These are phyloP conservation scores for Boletus sp. DNA, from an alignment of 768 basidiomycete species.

Conservation along the genomic window DNA sequence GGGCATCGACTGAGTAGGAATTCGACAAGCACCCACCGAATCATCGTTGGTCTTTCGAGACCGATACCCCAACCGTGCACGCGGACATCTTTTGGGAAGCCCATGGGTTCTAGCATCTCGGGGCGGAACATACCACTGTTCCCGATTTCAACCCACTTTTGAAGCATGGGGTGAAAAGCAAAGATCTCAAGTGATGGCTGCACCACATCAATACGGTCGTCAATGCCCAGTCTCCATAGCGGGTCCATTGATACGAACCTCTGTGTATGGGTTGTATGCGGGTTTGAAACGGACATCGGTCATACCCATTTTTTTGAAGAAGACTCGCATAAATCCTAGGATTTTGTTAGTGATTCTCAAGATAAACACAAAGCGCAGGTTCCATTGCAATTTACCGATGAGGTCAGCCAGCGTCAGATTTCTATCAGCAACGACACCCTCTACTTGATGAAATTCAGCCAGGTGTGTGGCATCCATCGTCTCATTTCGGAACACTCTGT, in stretches of 20 bases:
- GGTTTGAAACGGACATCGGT: conserved; percentile 95
- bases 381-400: conserved; percentile 59
- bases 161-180: conserved; percentile 91
- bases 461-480: conserved; percentile 98
- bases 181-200: conserved; percentile 97
- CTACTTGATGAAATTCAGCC: conserved; percentile 99
- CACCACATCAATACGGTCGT: conserved; percentile 6
- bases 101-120: conserved; percentile 99
- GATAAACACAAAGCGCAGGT: not conserved
- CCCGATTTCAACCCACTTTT: conserved; percentile 97
- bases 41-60: conserved; percentile 97
- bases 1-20: not conserved
- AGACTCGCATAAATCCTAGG: conserved; percentile 95
- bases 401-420: conserved; percentile 90
- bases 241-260: conserved; percentile 44
- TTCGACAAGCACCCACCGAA: conserved; percentile 57
- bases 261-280: conserved; percentile 97
- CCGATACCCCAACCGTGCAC: conserved; percentile 97
- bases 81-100: conserved; percentile 92
- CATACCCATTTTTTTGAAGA: conserved; percentile 98
- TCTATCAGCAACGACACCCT: conserved; percentile 96
- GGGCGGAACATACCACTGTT: conserved; percentile 99
- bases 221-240: not conserved
- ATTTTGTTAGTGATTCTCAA: not conserved
- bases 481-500: conserved; percentile 98